Base-by-base conservation (phyloP, 75 land plant genomes). In the Chamaecyparis obtusa region DNA sequence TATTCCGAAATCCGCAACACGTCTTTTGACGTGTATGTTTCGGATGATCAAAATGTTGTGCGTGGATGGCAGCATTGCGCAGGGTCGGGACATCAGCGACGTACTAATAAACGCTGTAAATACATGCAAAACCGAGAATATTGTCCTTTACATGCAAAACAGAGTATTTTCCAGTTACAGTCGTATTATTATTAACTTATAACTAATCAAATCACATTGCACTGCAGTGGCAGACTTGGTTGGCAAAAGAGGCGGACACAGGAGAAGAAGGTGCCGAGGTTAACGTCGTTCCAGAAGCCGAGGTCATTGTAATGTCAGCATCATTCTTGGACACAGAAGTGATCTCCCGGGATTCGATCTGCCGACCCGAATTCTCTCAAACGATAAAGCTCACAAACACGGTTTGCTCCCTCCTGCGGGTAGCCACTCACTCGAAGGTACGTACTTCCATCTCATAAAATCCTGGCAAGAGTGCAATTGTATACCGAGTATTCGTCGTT, bases 11-110 rank as follows among this genome's bases (percentile, higher is more conserved):
- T 43, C 10, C 27, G 49, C 49, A 27, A 44, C 9, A 80, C 49
- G 48, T 36, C 30, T 80, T 1, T 11, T 80, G 1, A 41, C 48
- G 3, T 44, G 44, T 80, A 2, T 80, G 51, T 80, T 80, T 27
- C 39, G 49, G 2, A 80, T 11, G 30, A 44, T 80, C 27, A 80
- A 80, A 1, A 6, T 80, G 83, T 24, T 80, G 9, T 80, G 8
- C 44, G 15, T 80, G 27, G 49, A 80, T 24, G 48, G 83, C 27
- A 32, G 44, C 13, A 30, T 21, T 9, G 9, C 48, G 14, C 83
- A 80, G 49, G 83, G 32, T 15, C n/a, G 83, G 9, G 83, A 80
- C 83, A 80, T 80, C 83, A 44, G 49, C 9, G 49, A 30, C n/a
- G 51, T 36, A 44, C 49, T 80, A 27, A 80, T n/a, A 44, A 13